Conservation (phyloP, 306 rosid genomes). For the Morella rubra region DNA sequence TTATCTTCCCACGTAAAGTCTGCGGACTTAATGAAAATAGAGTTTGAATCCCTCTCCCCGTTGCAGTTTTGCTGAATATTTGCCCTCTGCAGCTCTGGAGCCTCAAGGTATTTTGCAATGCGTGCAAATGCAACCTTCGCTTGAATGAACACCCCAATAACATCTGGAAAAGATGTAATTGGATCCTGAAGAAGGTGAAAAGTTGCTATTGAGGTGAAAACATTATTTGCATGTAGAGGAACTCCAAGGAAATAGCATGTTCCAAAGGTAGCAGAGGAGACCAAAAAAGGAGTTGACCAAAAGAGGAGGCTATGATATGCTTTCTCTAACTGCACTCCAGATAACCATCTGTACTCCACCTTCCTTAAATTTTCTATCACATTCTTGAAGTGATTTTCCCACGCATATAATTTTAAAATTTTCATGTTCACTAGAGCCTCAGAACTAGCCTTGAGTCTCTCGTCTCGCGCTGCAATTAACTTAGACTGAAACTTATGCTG, state of each 20-base stretch:
- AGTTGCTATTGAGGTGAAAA: conserved; percentile 77
- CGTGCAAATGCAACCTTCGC: conserved; percentile 69
- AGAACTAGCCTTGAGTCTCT: conserved; percentile 57
- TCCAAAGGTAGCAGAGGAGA: conserved; percentile 70
- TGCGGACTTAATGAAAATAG: conserved; percentile 48
- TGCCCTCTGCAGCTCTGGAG: conserved; percentile 54
- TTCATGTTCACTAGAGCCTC: conserved; percentile 81
- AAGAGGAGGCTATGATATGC: conserved; percentile 49
- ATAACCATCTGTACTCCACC: conserved; percentile 50
- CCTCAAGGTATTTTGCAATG: conserved; percentile 56
- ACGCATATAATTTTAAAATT: conserved; percentile 72
- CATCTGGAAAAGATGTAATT: conserved; percentile 52
- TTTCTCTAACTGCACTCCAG: conserved; percentile 43
- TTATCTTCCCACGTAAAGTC: conserved; percentile 69
- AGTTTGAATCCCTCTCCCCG: conserved; percentile 19
- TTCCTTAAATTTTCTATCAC: conserved; percentile 50
- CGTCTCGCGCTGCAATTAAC: conserved; percentile 73
- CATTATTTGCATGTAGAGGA: conserved; percentile 75
- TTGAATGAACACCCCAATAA: conserved; percentile 60
- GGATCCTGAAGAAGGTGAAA: conserved; percentile 84
- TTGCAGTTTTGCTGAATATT: conserved; percentile 22
- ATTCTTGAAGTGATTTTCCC: conserved; percentile 69
- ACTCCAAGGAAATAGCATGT: conserved; percentile 57
- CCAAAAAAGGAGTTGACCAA: conserved; percentile 67
- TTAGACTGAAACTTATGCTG: conserved; percentile 62